phyloP scores from a whole-genome alignment of 108 stramenopile genomes.

The Skeletonema costatum region DNA sequence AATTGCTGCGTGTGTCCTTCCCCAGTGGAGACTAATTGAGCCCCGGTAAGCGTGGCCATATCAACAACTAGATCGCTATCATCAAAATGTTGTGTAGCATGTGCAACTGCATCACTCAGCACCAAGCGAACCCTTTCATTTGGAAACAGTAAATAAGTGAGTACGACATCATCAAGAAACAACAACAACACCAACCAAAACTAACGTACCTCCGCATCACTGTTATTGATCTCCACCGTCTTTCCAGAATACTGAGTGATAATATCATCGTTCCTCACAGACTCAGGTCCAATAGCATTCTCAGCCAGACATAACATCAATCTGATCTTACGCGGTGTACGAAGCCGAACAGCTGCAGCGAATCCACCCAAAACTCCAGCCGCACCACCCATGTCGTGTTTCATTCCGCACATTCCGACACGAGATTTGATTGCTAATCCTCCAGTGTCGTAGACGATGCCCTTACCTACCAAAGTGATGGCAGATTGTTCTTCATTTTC shows the following conservation, averaged over 20 bases:
- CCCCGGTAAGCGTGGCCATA: constrained; percentile 92
- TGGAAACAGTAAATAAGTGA: too few relatives aligned
- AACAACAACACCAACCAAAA: too few relatives aligned
- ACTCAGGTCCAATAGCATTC: constrained; percentile 74
- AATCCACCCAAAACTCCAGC: constrained; percentile 85
- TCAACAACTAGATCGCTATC: constrained; percentile 46
- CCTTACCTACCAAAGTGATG: constrained; percentile 88
- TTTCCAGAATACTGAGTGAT: constrained; percentile 80
- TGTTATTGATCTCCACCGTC: constrained; percentile 92
- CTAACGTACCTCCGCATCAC: constrained; percentile 70
- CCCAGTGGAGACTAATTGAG: constrained; percentile 83
- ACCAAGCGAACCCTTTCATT: constrained; percentile 61
- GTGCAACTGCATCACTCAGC: constrained; percentile 79
- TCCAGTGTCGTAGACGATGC: constrained; percentile 88
- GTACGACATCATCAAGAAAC: too few relatives aligned
- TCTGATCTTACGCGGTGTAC: constrained; percentile 39
- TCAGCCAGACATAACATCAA: constrained; percentile 83
- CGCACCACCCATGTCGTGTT: constrained; percentile 81
- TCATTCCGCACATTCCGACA: constrained; percentile 91
- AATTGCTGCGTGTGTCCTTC: constrained; percentile 71
- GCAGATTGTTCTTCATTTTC: constrained; percentile 1
- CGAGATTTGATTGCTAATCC: constrained; percentile 72
- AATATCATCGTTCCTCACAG: constrained; percentile 87
- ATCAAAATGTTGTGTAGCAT: constrained; percentile 64
- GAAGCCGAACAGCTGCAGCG: constrained; percentile 32